phyloP scores from a whole-genome alignment of 495 filamentous ascomycete genomes.

The Penicillium longicatenatum region DNA sequence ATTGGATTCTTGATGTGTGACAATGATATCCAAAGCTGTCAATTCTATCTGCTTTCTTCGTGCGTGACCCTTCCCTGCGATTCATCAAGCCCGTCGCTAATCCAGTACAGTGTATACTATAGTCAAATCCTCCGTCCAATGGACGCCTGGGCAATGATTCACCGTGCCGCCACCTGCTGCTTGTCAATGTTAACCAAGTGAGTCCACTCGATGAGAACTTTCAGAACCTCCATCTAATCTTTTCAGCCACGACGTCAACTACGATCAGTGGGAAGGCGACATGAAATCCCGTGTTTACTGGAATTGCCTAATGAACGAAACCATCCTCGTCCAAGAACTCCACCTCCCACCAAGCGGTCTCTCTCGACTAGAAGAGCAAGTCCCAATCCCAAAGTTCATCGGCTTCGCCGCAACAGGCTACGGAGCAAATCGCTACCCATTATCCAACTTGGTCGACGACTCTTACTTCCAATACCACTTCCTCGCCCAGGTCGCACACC shows the following conservation, averaged over 20 bases:
- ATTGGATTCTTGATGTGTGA: slow-evolving; percentile 52
- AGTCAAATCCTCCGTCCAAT: slow-evolving; percentile 49
- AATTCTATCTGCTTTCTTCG: slow-evolving; percentile 51
- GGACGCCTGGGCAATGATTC: slow-evolving; percentile 51
- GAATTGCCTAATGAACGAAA: slow-evolving; percentile 54
- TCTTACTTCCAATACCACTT: slow-evolving; percentile 54
- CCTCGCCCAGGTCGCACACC: slow-evolving; percentile 51
- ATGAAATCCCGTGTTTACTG: slow-evolving; percentile 54
- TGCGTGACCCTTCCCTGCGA: slow-evolving; percentile 17
- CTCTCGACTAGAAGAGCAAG: slow-evolving; percentile 45
- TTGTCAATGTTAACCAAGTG: slow-evolving; percentile 51
- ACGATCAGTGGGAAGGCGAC: slow-evolving; percentile 51
- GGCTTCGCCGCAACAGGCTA: slow-evolving; percentile 43
- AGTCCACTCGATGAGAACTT: background rate
- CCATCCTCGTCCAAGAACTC: slow-evolving; percentile 50
- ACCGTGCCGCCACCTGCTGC: slow-evolving; percentile 50
- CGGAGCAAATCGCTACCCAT: slow-evolving; percentile 27
- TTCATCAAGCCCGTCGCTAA: slow-evolving; percentile 11
- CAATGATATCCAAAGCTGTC: slow-evolving; percentile 50
- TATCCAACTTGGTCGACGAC: slow-evolving; percentile 42
- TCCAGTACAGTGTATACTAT: slow-evolving; percentile 34
- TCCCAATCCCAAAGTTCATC: slow-evolving; percentile 53
- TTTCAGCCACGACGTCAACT: slow-evolving; percentile 44
- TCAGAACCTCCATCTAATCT: slow-evolving; percentile 7
- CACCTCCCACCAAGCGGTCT: slow-evolving; percentile 51